Base-by-base conservation (phyloP, 2,329 filamentous ascomycete genomes). In the Monilinia fructigena region DNA sequence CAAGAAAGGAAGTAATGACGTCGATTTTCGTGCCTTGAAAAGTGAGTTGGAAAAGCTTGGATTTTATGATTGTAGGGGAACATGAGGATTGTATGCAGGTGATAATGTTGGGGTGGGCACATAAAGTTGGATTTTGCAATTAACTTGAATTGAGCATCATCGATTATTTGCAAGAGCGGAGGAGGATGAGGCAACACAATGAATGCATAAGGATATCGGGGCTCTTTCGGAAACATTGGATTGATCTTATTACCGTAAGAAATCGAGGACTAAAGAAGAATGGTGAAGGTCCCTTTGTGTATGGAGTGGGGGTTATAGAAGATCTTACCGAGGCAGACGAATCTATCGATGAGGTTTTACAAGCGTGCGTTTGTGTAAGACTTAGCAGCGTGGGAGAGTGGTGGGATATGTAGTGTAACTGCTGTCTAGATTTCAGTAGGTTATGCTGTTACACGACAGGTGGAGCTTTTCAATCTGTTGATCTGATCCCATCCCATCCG, bases 351-450 rank as follows among this genome's bases (percentile, higher is more conserved):
- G 31, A 35, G 28, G 8, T 23, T 50, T 50, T 38, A 14, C 56
- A 60, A 31, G 45, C 14, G 12, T 35, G 47, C 31, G 12, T 45
- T 26, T 35, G 16, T 1, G 56, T 50, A n/a, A 26, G 31, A 26
- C 10, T 26, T 50, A n/a, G 20, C 28, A 38, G 45, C 16, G 40
- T 61, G 4, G 45, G 20, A 50, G n/a, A 61, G 45, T 28, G 45
- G 45, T 61, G 14, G 31, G 8, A 40, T 11, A 60, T 61, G 58
- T 18, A 50, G 47, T 60, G 31, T 31, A 2, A 60, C 58, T 20
- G 28, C 8, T 50, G 42, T 60, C 58, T 50, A 26, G 28, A 60
- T 60, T 50, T 28, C 45, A 50, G 58, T 60, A 50, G n/a, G 50
- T 40, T n/a, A 26, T 3, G 26, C n/a, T 14, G 58, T 50, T 61